Percentiles rank a stretch among this genome's conserved stretches.
Evolutionary conservation across 1,284 basidiomycete species (phyloP).

Genomic region (Sporisorium iseilematis-ciliati): DNA sequence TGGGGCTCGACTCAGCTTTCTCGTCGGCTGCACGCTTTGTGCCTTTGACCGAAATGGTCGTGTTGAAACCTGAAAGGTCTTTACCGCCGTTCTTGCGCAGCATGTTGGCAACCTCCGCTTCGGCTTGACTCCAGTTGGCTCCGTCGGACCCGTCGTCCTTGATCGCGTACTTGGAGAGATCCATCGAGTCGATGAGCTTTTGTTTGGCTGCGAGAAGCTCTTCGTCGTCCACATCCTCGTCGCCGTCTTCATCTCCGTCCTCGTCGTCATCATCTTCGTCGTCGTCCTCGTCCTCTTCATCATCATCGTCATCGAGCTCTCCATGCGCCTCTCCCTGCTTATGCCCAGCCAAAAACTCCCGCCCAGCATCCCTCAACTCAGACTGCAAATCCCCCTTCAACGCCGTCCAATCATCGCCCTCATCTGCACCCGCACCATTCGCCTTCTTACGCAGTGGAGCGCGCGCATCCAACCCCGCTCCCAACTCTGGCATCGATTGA

Average conservation of each 20-base stretch:
- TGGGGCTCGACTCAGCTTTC: conserved; percentile 21
- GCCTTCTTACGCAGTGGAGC: conserved; percentile 29
- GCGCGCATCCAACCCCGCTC: conserved; percentile 20
- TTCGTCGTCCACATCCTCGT: conserved; percentile 26
- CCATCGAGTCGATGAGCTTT: conserved; percentile 55
- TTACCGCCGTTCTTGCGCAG: conserved; percentile 45
- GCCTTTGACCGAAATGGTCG: conserved; percentile 52
- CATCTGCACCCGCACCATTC: conserved; percentile 15
- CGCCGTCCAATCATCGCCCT: conserved; percentile 42
- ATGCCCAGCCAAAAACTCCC: conserved; percentile 35
- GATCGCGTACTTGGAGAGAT: conserved; percentile 60
- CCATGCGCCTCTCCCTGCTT: conserved; percentile 21
- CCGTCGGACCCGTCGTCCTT: conserved; percentile 29
- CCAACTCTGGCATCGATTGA: conserved; percentile 42
- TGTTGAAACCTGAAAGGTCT: conserved; percentile 48
- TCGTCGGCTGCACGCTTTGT: conserved; percentile 42
- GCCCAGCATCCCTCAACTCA: conserved; percentile 57
- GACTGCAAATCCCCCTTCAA: conserved; percentile 52
- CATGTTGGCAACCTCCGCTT: conserved; percentile 58
- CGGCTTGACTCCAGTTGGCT: conserved; percentile 62
- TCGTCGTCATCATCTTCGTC: conserved; percentile 24
- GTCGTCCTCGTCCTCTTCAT: conserved; percentile 14
- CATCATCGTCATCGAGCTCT: conserved; percentile 25
- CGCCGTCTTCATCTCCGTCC: conserved; percentile 13
- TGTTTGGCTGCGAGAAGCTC: conserved; percentile 43